These are phyloP conservation scores for Coelastrella sp. DNA, from an alignment of 139 green algal genomes.

Conservation along the genomic window DNA sequence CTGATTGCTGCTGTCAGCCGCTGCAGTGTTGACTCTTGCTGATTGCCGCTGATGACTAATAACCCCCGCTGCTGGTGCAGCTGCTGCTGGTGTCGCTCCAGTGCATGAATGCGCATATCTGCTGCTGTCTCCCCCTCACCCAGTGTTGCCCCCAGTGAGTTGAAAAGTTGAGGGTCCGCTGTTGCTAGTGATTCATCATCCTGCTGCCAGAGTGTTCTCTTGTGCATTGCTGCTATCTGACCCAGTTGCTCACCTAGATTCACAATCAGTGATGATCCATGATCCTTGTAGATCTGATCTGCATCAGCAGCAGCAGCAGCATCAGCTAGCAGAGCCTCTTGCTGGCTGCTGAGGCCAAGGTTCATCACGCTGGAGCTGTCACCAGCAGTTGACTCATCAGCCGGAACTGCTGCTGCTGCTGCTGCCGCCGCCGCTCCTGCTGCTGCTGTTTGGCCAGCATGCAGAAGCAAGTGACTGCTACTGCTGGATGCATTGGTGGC, in stretches of 20 bases:
- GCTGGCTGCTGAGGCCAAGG: neutral
- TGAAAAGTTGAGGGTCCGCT: neutral
- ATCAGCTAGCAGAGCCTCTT: neutral
- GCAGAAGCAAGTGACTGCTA: neutral
- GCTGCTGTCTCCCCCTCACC: neutral
- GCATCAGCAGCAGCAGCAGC: neutral
- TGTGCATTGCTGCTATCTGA: conserved; percentile 1
- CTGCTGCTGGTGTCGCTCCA: neutral
- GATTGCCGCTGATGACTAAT: neutral
- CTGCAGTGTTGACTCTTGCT: neutral
- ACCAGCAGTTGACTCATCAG: neutral
- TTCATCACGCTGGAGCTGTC: neutral
- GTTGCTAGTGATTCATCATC: too few relatives aligned
- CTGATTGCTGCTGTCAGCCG: neutral
- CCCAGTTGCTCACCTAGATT: neutral
- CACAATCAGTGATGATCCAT: neutral
- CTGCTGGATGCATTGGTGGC: neutral
- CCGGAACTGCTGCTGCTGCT: neutral
- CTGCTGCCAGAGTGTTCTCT: neutral
- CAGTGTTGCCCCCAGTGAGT: neutral
- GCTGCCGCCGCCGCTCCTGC: neutral
- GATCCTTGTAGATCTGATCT: neutral
- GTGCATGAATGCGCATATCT: neutral
- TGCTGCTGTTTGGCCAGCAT: neutral
- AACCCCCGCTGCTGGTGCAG: neutral